These are phyloP conservation scores for Rhynchospora tenuis DNA, from an alignment of 176 grass and related monocot species.

Conservation along the genomic window DNA sequence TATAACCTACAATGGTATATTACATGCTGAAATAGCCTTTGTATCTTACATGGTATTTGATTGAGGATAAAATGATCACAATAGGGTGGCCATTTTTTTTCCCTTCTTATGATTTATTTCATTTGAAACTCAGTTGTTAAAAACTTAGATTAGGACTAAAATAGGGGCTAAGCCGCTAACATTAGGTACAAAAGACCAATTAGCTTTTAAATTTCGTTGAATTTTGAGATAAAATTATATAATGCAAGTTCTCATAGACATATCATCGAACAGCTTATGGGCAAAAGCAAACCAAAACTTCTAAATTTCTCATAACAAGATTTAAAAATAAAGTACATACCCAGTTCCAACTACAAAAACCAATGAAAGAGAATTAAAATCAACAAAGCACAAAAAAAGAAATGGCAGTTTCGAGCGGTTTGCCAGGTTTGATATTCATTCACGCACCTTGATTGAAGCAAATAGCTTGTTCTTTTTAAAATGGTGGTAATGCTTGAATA, in stretches of 20 bases:
- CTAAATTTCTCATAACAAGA: neutral
- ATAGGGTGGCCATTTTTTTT: too few species aligned
- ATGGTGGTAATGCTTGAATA: neutral
- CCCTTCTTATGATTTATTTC: too few species aligned
- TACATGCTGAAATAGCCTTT: too few species aligned
- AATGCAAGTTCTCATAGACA: neutral
- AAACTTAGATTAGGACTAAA: too few species aligned
- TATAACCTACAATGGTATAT: too few species aligned
- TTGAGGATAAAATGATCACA: too few species aligned
- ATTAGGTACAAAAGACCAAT: too few species aligned
- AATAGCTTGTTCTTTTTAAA: neutral
- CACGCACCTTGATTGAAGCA: neutral
- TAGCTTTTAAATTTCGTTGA: too few species aligned
- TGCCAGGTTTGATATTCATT: neutral
- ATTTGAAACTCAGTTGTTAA: too few species aligned
- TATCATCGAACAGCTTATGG: neutral
- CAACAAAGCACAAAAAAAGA: neutral
- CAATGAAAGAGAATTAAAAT: neutral
- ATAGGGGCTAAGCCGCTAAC: too few species aligned
- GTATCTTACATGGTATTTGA: too few species aligned
- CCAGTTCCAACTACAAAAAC: neutral
- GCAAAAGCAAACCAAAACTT: neutral
- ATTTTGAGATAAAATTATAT: neutral
- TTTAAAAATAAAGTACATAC: too few species aligned
- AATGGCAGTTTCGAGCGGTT: neutral